These are phyloP conservation scores for Rhizoclosmatium sp. DNA, from an alignment of 192 early-diverging fungal genomes.

Conservation along the genomic window DNA sequence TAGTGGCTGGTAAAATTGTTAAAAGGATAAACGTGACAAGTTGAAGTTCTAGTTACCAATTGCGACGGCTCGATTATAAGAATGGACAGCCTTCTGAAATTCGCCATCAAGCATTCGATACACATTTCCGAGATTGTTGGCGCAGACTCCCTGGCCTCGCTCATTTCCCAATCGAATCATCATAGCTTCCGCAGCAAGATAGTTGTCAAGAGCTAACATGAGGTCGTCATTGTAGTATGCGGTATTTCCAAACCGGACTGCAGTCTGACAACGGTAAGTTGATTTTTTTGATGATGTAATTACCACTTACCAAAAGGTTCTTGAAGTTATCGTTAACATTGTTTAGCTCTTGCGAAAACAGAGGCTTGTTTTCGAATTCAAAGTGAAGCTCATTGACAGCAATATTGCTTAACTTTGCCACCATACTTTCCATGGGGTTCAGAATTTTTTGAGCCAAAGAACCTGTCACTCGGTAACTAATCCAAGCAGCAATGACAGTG, in stretches of 20 bases:
- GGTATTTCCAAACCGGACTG: slow-evolving; percentile 48
- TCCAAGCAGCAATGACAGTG: background rate
- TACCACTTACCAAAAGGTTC: slow-evolving; percentile 27
- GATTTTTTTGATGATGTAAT: too few species aligned
- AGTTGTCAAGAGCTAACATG: slow-evolving; percentile 44
- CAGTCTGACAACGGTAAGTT: slow-evolving; percentile 32
- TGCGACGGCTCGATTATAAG: slow-evolving; percentile 41
- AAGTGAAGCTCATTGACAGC: background rate
- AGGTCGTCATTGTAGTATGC: slow-evolving; percentile 49
- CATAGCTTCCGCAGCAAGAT: slow-evolving; percentile 43
- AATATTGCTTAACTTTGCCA: background rate
- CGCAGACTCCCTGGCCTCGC: slow-evolving; percentile 45
- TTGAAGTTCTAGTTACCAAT: slow-evolving; percentile 15
- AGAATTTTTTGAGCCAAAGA: slow-evolving; percentile 15
- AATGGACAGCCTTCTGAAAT: slow-evolving; percentile 21
- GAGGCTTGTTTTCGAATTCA: slow-evolving; percentile 17
- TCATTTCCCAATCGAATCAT: slow-evolving; percentile 44
- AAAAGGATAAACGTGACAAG: too few species aligned
- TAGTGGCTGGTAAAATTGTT: background rate
- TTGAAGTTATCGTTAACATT: slow-evolving; percentile 34
- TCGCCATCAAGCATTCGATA: slow-evolving; percentile 43
- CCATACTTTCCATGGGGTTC: slow-evolving; percentile 22
- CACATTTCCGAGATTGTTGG: slow-evolving; percentile 52
- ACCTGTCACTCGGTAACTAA: slow-evolving; percentile 15
- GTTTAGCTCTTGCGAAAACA: slow-evolving; percentile 21